Conservation (phyloP, 106 monocot species). For the Agapanthus africanus region DNA sequence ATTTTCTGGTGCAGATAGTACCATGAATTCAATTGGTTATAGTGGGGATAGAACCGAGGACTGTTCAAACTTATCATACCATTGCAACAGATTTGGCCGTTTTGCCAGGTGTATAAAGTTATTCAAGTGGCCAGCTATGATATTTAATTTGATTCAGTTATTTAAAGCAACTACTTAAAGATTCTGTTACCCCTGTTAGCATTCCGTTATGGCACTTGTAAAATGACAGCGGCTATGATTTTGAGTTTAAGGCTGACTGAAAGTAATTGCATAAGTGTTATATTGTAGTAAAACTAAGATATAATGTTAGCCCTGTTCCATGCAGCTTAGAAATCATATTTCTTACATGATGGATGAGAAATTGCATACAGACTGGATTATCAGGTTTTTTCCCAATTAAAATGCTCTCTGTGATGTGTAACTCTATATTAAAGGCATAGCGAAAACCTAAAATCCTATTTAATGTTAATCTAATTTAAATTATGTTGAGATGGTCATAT, state of each 20-base stretch:
- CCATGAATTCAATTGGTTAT: constrained; percentile 28
- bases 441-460: too few relatives aligned
- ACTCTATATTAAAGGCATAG: too few relatives aligned
- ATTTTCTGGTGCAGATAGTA: constrained; percentile 14
- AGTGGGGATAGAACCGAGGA: neutral
- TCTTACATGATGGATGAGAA: too few relatives aligned
- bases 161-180: neutral
- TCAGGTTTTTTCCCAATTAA: too few relatives aligned
- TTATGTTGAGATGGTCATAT: neutral
- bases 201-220: neutral
- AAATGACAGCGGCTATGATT: neutral
- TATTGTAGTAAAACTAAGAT: neutral
- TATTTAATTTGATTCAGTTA: neutral
- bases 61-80: constrained; percentile 22
- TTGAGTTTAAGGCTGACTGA: neutral
- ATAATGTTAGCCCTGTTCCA: neutral
- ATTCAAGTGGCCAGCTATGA: neutral
- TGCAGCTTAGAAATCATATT: too few relatives aligned
- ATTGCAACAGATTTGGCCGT: constrained; percentile 30
- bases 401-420: too few relatives aligned
- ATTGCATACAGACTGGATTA: too few relatives aligned
- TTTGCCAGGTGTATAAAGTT: constrained; percentile 24
- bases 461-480: too few relatives aligned
- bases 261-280: neutral
- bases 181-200: neutral